Evolutionary conservation across 768 basidiomycete species (phyloP).

Genomic region (Naganishia kalamii): DNA sequence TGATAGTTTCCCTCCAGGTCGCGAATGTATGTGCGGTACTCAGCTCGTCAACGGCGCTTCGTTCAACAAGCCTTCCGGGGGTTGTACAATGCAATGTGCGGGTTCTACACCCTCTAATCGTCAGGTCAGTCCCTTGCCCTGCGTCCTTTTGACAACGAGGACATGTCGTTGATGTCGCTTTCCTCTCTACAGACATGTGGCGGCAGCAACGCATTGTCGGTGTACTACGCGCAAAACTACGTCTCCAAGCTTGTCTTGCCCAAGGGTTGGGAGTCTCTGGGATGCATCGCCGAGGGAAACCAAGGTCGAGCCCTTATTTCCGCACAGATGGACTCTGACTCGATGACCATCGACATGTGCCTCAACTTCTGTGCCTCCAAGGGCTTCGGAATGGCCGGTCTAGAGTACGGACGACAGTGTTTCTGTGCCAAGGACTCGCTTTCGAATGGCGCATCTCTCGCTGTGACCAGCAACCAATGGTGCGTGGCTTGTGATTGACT

Average conservation of each 20-base stretch:
- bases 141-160: no score
- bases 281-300: constrained; percentile 35
- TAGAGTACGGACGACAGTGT: constrained; percentile 35
- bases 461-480: constrained; percentile 26
- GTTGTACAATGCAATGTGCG: constrained; percentile 22
- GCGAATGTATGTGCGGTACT: constrained; percentile 36
- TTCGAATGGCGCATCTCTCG: constrained; percentile 28
- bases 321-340: constrained; percentile 45
- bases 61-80: constrained; percentile 5
- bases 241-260: constrained; percentile 22
- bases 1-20: no score
- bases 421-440: constrained; percentile 38
- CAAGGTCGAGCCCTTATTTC: constrained; percentile 31
- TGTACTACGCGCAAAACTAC: neutral
- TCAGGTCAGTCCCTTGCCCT: neutral
- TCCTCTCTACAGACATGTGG: constrained; percentile 51
- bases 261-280: constrained; percentile 35
- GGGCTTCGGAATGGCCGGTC: constrained; percentile 55
- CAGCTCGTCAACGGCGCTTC: constrained; percentile 29
- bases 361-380: constrained; percentile 55
- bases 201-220: constrained; percentile 52
- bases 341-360: constrained; percentile 60
- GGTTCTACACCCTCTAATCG: constrained; percentile 19
- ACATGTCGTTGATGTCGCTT: no score
- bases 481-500: constrained; percentile 29